Evolutionary conservation across 306 rosid species (phyloP).

Genomic region (Abrus pulchellus): DNA sequence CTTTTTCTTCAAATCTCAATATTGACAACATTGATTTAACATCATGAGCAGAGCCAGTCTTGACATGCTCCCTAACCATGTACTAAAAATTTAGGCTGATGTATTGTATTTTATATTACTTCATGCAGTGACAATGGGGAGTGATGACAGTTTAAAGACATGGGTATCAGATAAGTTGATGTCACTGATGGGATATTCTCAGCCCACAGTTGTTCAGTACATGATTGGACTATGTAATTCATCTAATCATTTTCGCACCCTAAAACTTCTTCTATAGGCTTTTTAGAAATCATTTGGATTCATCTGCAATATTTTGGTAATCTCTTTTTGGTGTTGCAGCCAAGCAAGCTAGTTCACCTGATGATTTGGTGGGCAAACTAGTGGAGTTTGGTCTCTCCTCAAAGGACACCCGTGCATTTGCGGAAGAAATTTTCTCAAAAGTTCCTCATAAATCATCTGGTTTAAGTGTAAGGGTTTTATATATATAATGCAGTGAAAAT

Average conservation of each 20-base stretch:
- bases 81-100: slow-evolving; percentile 23
- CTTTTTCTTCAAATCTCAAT: too few species aligned
- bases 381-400: slow-evolving; percentile 69
- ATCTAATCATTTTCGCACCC: slow-evolving; percentile 22
- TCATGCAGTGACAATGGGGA: slow-evolving; percentile 64
- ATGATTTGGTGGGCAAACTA: slow-evolving; percentile 69
- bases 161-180: slow-evolving; percentile 89
- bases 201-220: slow-evolving; percentile 74
- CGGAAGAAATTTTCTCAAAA: slow-evolving; percentile 72
- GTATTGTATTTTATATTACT: slow-evolving; percentile 28
- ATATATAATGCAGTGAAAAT: slow-evolving; percentile 7
- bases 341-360: slow-evolving; percentile 79
- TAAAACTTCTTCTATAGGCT: slow-evolving; percentile 33
- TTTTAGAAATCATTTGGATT: slow-evolving; percentile 31
- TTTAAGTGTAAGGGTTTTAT: slow-evolving; percentile 63
- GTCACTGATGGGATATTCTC: slow-evolving; percentile 82
- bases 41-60: not conserved
- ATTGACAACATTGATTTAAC: not conserved
- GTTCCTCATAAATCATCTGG: slow-evolving; percentile 73
- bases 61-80: not conserved
- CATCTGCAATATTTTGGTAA: slow-evolving; percentile 28
- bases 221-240: slow-evolving; percentile 78
- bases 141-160: slow-evolving; percentile 66
- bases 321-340: slow-evolving; percentile 62
- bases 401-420: slow-evolving; percentile 69